A percentile compares a stretch with the other conserved stretches of the same genome.
Conservation (phyloP, 2,329 filamentous ascomycete species). For the Pseudogymnoascus sp. region DNA sequence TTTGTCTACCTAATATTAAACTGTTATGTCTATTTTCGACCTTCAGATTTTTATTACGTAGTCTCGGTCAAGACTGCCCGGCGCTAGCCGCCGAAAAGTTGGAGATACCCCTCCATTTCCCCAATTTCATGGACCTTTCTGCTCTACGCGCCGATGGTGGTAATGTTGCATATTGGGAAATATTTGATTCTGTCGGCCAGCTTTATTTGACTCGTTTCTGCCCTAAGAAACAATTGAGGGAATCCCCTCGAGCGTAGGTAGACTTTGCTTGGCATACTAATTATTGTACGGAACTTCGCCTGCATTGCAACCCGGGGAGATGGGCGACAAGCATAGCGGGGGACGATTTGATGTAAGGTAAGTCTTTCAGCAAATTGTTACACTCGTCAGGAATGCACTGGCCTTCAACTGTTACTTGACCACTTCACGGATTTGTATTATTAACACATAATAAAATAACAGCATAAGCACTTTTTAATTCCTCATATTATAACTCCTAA, state of each 20-base stretch:
- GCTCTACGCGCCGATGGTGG: neutral
- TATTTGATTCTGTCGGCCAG: neutral
- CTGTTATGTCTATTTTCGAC: neutral
- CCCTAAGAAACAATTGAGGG: neutral
- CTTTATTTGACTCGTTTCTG: neutral
- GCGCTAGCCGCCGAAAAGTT: neutral
- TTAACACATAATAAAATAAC: neutral
- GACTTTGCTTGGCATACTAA: neutral
- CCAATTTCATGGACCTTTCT: neutral
- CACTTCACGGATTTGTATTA: neutral
- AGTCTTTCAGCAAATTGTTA: neutral
- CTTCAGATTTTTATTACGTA: neutral
- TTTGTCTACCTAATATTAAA: neutral
- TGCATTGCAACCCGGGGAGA: neutral
- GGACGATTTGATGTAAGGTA: too few species aligned
- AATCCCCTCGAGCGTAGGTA: neutral
- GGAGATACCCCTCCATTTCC: neutral
- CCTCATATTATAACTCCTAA: conserved; percentile 7
- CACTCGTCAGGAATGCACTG: neutral
- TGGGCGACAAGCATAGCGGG: neutral
- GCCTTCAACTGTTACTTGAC: neutral
- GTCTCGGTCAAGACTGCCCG: neutral
- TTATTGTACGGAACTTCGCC: neutral
- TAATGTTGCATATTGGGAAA: neutral
- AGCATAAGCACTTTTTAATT: conserved; percentile 15